These are phyloP conservation scores for Leccinum longicurvipes DNA, from an alignment of 768 basidiomycete genomes.

Conservation along the genomic window DNA sequence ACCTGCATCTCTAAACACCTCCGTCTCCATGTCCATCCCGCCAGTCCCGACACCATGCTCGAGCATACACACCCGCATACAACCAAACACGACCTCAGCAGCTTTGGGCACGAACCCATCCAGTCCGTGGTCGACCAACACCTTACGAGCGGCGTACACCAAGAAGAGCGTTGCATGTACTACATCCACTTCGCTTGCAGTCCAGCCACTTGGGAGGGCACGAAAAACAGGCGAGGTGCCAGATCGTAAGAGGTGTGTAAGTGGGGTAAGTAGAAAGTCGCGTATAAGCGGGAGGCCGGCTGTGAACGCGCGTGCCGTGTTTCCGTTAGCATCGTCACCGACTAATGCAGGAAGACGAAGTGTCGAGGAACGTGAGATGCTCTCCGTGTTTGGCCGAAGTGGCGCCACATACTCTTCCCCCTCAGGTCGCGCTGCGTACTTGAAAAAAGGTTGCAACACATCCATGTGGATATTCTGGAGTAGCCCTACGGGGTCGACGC, in stretches of 20 bases:
- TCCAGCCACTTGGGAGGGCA: conserved; percentile 65
- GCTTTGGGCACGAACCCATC: conserved; percentile 27
- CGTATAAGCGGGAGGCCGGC: conserved; percentile 45
- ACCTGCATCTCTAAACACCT: conserved; percentile 76
- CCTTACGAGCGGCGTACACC: conserved; percentile 46
- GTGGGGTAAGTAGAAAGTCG: conserved; percentile 68
- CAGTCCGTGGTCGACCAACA: conserved; percentile 43
- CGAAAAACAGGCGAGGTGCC: conserved; percentile 70
- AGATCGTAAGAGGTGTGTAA: conserved; percentile 81
- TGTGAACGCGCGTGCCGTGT: neutral
- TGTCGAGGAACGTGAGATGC: conserved; percentile 57
- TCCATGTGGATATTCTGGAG: conserved; percentile 27
- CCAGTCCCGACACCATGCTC: conserved; percentile 59
- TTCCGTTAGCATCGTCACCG: neutral
- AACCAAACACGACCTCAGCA: conserved; percentile 54
- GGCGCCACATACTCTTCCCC: conserved; percentile 49
- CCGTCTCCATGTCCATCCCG: conserved; percentile 30
- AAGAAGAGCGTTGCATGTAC: conserved; percentile 67
- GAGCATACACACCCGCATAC: conserved; percentile 96
- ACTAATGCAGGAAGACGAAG: conserved; percentile 35
- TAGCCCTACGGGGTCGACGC: conserved; percentile 21
- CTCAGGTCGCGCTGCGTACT: conserved; percentile 41
- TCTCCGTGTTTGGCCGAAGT: conserved; percentile 44
- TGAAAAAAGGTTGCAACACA: conserved; percentile 52
- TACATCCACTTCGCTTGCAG: conserved; percentile 75